Conservation (phyloP, 768 basidiomycete genomes). For the Phylloporus scabripes region DNA sequence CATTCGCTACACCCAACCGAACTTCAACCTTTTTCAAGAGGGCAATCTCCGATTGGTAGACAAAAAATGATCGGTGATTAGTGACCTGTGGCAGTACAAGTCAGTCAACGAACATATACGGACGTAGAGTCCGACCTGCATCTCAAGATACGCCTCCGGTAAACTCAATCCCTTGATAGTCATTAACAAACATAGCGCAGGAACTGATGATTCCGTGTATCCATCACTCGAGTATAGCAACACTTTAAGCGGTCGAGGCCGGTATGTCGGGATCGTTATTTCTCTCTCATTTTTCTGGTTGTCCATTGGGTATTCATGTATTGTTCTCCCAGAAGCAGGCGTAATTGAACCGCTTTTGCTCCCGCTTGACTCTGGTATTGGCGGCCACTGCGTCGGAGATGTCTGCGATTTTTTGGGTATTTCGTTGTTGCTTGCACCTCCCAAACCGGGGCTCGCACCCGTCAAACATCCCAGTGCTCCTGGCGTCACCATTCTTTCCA, state of each 20-base stretch:
- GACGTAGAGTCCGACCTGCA: conserved; percentile 46
- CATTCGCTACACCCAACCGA: conserved; percentile 30
- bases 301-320: conserved; percentile 16
- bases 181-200: conserved; percentile 87
- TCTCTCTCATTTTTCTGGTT: conserved; percentile 10
- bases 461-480: conserved; percentile 20
- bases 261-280: conserved; percentile 23
- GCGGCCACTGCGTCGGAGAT: conserved; percentile 14
- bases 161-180: conserved; percentile 56
- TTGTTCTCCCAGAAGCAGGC: background rate
- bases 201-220: conserved; percentile 88
- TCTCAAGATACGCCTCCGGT: conserved; percentile 88
- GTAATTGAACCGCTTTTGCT: conserved; percentile 17
- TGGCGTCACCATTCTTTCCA: conserved; percentile 61
- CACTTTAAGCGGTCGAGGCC: conserved; percentile 63
- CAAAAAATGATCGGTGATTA: conserved; percentile 82
- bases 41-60: conserved; percentile 77
- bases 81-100: conserved; percentile 34
- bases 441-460: background rate
- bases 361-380: conserved; percentile 14
- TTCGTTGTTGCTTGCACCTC: conserved; percentile 1
- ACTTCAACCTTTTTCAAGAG: conserved; percentile 68
- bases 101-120: background rate
- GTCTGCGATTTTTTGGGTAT: conserved; percentile 6
- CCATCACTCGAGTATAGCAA: conserved; percentile 82